Percentiles rank a stretch among this genome's conserved stretches.
phyloP scores from a whole-genome alignment of 2,329 filamentous ascomycete species.

The Nakataea oryzae region DNA sequence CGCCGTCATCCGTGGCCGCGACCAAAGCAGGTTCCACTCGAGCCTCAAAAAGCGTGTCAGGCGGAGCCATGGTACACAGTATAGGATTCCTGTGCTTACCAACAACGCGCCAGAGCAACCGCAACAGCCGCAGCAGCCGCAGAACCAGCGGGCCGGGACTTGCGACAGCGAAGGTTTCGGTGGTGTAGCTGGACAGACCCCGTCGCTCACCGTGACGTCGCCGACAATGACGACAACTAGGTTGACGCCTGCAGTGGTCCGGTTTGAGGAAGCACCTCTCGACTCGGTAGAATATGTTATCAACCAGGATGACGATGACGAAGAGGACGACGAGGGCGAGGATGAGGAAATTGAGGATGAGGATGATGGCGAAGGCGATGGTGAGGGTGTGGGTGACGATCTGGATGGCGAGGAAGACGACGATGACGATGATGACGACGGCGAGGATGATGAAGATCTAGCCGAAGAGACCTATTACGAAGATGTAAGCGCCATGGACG shows the following conservation, averaged over 20 bases:
- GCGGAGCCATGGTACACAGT: constrained; percentile 6
- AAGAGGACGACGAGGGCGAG: constrained; percentile 6
- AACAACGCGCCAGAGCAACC: background rate
- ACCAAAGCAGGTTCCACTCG: constrained; percentile 7
- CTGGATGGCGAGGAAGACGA: constrained; percentile 1
- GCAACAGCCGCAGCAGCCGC: background rate
- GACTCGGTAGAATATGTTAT: constrained; percentile 1
- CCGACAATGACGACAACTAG: background rate
- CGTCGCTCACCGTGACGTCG: background rate
- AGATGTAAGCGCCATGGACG: background rate
- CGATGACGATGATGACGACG: constrained; percentile 2
- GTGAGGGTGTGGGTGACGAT: constrained; percentile 1
- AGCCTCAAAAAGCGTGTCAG: constrained; percentile 8
- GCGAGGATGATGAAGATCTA: constrained; percentile 3
- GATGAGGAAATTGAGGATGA: constrained; percentile 4
- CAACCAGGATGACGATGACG: constrained; percentile 4
- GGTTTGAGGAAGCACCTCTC: background rate
- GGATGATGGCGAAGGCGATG: constrained; percentile 4
- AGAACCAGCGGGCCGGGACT: background rate
- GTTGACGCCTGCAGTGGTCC: background rate
- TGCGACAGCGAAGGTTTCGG: background rate
- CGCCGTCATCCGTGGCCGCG: constrained; percentile 6
- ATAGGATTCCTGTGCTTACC: constrained; percentile 9
- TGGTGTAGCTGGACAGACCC: background rate
- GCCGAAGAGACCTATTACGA: background rate